These are phyloP conservation scores for Candida caryicola DNA, from an alignment of 805 yeast genomes.

Conservation along the genomic window DNA sequence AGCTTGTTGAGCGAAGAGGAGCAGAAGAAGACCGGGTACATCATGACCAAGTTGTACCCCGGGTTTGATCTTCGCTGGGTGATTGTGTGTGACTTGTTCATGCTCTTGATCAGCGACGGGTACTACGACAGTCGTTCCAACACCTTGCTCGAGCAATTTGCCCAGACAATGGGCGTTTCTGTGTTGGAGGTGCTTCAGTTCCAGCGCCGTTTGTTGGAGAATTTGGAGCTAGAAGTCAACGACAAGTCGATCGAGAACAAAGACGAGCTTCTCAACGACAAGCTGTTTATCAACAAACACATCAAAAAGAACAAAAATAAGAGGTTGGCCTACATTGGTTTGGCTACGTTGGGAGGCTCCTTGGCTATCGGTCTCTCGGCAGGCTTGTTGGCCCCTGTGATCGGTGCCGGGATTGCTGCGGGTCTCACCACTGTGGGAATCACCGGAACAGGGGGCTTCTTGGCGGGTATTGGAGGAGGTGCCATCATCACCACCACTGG, in stretches of 20 bases:
- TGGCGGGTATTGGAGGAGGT: constrained; percentile 97
- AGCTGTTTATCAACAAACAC: constrained; percentile 67
- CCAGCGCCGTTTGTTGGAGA: constrained; percentile 86
- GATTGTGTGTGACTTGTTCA: constrained; percentile 82
- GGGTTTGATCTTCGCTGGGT: constrained; percentile 84
- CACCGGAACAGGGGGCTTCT: constrained; percentile 85
- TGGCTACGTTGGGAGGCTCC: constrained; percentile 96
- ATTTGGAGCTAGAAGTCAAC: constrained; percentile 74
- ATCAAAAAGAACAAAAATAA: constrained; percentile 62
- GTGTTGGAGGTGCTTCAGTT: constrained; percentile 79
- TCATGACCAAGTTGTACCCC: constrained; percentile 11
- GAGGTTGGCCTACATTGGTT: constrained; percentile 81
- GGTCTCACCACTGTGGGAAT: constrained; percentile 94
- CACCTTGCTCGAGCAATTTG: constrained; percentile 68
- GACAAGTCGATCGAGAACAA: constrained; percentile 55
- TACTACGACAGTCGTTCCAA: constrained; percentile 88
- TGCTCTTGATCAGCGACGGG: constrained; percentile 76
- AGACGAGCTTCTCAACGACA: constrained; percentile 74
- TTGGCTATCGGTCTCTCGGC: constrained; percentile 92
- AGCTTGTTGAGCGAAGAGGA: constrained; percentile 44
- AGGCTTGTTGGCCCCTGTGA: constrained; percentile 93
- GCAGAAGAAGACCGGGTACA: not conserved
- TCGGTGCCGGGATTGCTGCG: constrained; percentile 97
- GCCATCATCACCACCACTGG: constrained; percentile 91
- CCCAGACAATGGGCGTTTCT: constrained; percentile 54